Base-by-base conservation (phyloP, 1,284 basidiomycete species). In the Puccinia sorghi region DNA sequence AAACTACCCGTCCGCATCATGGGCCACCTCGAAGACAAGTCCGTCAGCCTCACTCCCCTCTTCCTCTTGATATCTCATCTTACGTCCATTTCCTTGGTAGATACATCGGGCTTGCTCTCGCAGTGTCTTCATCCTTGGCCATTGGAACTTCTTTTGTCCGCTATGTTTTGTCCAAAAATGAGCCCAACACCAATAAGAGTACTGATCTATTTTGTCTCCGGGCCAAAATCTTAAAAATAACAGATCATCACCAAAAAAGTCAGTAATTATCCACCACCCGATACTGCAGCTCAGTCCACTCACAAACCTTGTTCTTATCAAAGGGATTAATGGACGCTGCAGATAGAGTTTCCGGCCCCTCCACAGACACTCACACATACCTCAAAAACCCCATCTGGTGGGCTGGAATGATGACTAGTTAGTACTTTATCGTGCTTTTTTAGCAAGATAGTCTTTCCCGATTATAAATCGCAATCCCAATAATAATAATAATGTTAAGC, bases 221-320 rank as follows among this genome's bases (percentile, higher is more conserved):
- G 22, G 2, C 25, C 25, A 59, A 27, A 59, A 32, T 25, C 17
- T 13, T 52, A 46, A 5, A 13, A 59, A 70, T 85, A 84, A 25
- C 94, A 94, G 85, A 95, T 97, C 84, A 94, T 97, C 84, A 97
- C 94, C 25, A 97, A 97, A 89, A 97, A 95, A 90, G 94, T 92
- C 81, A 80, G 86, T 80, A 39, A 25, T 15, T 27, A 66, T 17
- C 70, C n/a, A 4, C 39, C 13, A 15, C 9, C 7, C 20, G 3
- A 43, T 54, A 8, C n/a, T 63, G n/a, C 57, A 39, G 22, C 27
- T 50, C 61, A 39, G 17, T 20, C n/a, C 59, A 46, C 39, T 46
- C 20, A 20, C 0, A 52, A 39, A 56, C 20, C n/a, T 43, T 50
- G 46, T 27, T 25, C 27, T 32, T 17, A 64, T 43, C 43, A 39